Percentiles rank a stretch among this genome's conserved stretches.
phyloP scores from a whole-genome alignment of 2,329 filamentous ascomycete genomes.

The Pseudogymnoascus sp. region DNA sequence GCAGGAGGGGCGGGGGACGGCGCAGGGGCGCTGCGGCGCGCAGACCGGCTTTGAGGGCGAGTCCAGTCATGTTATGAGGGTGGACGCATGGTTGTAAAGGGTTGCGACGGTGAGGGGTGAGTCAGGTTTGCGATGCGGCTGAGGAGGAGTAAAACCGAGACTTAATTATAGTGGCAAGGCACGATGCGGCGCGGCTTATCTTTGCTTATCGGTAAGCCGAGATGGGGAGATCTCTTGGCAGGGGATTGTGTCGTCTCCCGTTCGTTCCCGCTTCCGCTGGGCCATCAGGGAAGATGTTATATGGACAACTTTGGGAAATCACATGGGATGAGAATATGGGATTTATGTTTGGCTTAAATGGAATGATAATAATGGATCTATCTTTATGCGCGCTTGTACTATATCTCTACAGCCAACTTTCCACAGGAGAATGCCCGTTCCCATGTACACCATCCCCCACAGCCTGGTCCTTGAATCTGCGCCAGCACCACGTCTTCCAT shows the following conservation, averaged over 20 bases:
- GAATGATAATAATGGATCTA: background rate
- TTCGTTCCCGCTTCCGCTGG: background rate
- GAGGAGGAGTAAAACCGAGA: background rate
- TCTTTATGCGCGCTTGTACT: slow-evolving; percentile 4
- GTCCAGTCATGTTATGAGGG: background rate
- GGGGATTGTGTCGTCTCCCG: background rate
- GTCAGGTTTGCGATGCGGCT: background rate
- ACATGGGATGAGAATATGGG: background rate
- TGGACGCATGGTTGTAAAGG: background rate
- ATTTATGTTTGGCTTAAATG: background rate
- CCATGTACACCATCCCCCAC: background rate
- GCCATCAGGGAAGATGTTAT: background rate
- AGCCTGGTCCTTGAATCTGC: background rate
- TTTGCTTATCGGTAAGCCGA: slow-evolving; percentile 1
- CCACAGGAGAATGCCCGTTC: background rate
- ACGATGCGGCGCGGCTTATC: background rate
- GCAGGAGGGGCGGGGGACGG: background rate
- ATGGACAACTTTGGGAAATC: background rate
- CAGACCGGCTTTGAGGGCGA: background rate
- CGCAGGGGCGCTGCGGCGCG: background rate
- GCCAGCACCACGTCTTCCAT: background rate
- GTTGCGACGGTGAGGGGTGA: background rate
- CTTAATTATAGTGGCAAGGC: slow-evolving; percentile 2
- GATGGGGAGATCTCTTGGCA: background rate
- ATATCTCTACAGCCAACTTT: slow-evolving; percentile 2